A percentile compares a stretch with the other conserved stretches of the same genome.
Conservation (phyloP, 306 rosid species). For the Cicer pinnatifidum region DNA sequence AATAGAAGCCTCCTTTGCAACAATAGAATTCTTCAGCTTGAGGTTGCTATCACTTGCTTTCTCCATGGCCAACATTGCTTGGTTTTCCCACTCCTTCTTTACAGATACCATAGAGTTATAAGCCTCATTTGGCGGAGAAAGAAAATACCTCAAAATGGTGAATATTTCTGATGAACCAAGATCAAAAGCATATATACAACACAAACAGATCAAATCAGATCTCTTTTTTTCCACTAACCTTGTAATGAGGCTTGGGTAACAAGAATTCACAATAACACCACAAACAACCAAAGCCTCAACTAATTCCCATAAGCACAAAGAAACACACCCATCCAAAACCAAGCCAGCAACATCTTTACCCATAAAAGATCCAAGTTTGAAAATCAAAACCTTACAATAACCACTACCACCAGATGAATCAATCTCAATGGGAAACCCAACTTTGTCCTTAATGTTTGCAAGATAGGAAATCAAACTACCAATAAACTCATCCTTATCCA, state of each 20-base stretch:
- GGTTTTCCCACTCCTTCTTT: conserved; percentile 84
- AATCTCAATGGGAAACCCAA: conserved; percentile 50
- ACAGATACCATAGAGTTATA: conserved; percentile 49
- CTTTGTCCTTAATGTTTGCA: conserved; percentile 52
- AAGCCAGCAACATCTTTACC: conserved; percentile 60
- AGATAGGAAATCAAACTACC: conserved; percentile 57
- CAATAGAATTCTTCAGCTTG: conserved; percentile 42
- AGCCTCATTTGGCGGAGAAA: conserved; percentile 58
- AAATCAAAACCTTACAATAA: conserved; percentile 55
- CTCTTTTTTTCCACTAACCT: conserved; percentile 61
- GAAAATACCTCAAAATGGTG: conserved; percentile 73
- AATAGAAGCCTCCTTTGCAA: conserved; percentile 75
- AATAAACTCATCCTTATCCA: conserved; percentile 58
- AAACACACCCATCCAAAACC: conserved; percentile 69
- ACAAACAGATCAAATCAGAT: conserved; percentile 68
- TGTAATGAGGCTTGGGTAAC: conserved; percentile 56
- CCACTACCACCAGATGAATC: conserved; percentile 43
- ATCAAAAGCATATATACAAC: conserved; percentile 66
- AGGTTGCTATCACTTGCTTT: conserved; percentile 53
- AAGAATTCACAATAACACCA: conserved; percentile 57
- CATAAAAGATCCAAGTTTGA: conserved; percentile 52
- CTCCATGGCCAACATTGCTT: conserved; percentile 64
- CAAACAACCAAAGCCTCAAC: conserved; percentile 65
- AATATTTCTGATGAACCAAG: conserved; percentile 68
- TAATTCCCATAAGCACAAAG: conserved; percentile 75